A percentile compares a stretch with the other conserved stretches of the same genome.
phyloP scores from a whole-genome alignment of 2,329 filamentous ascomycete species.

The Amesomyces nigricolor region DNA sequence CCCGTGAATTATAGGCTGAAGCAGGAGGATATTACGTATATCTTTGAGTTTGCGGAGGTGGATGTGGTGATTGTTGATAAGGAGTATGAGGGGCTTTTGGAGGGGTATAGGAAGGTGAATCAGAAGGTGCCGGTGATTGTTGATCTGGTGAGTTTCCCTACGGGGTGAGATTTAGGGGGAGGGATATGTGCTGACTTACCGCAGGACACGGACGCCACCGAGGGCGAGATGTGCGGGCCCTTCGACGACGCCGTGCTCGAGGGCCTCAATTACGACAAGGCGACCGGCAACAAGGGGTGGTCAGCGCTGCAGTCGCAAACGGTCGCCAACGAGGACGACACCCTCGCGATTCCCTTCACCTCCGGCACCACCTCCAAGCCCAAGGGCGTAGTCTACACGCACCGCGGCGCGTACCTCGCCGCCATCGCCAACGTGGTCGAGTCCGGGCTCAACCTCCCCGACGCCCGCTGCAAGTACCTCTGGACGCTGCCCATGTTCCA shows the following conservation, averaged over 20 bases:
- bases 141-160: constrained; percentile 48
- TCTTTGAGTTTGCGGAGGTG: constrained; percentile 80
- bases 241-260: constrained; percentile 82
- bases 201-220: constrained; percentile 69
- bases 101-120: constrained; percentile 55
- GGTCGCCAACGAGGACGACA: constrained; percentile 64
- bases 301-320: constrained; percentile 64
- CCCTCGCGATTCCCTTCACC: constrained; percentile 87
- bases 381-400: constrained; percentile 90
- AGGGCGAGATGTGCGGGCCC: constrained; percentile 67
- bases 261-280: constrained; percentile 65
- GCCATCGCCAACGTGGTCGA: constrained; percentile 83
- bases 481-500: constrained; percentile 91
- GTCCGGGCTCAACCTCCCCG: constrained; percentile 69
- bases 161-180: neutral
- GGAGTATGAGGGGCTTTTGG: constrained; percentile 69
- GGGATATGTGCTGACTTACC: neutral
- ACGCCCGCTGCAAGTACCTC: constrained; percentile 70
- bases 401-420: constrained; percentile 81
- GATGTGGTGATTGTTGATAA: constrained; percentile 82
- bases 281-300: constrained; percentile 69
- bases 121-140: constrained; percentile 66
- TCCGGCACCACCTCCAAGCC: constrained; percentile 86
- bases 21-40: constrained; percentile 80
- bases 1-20: constrained; percentile 62